Evolutionary conservation across 306 rosid genomes (phyloP), one percentile per base, ranked within the genome.

Genomic region (Rubus parviflorus): DNA sequence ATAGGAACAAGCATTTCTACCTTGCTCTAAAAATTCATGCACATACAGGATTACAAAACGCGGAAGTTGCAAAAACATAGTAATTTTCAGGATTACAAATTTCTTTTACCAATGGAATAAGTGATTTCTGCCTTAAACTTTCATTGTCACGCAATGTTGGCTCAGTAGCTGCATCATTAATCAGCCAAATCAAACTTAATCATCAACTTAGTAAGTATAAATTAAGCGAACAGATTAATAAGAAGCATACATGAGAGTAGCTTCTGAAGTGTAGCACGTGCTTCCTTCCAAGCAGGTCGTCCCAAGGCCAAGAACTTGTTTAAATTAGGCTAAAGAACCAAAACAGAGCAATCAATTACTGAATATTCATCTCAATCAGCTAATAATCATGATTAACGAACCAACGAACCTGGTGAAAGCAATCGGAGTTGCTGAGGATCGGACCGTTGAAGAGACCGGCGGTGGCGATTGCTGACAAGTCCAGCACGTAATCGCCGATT

Each of bases 281-380:
- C 97, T 89, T 95, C 98, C 84, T 86, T 95, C 98, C 98, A 95
- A 1, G 97, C 97, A 69, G 96, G 91, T 23, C 91, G 89, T 83
- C 98, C 98, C 83, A 95, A 83, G 8, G 92, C 93, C 83, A 95
- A 80, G 78, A 90, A 92, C 85, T 88, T 95, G 87, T 95, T 95
- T 19, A 95, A 86, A 90, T 90, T 87, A 61, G 88, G 88, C 97
- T 95, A 85, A 64, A 68, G 58, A 53, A 72, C 78, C 64, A 8
- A 75, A 25, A 73, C 76, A 64, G 63, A 12, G 49, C 53, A 41
- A 56, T 79, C 30, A 80, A 82, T 9, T 14, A 41, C 74, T 35
- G 78, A 13, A 52, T 22, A 9, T 30, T 25, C 54, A 57, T 8
- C 22, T 41, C 6, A 7, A 25, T 15, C 5, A 41, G 37, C 41